Conservation (phyloP, 441 rosid species). For the Pelargonium myrrhifolium region DNA sequence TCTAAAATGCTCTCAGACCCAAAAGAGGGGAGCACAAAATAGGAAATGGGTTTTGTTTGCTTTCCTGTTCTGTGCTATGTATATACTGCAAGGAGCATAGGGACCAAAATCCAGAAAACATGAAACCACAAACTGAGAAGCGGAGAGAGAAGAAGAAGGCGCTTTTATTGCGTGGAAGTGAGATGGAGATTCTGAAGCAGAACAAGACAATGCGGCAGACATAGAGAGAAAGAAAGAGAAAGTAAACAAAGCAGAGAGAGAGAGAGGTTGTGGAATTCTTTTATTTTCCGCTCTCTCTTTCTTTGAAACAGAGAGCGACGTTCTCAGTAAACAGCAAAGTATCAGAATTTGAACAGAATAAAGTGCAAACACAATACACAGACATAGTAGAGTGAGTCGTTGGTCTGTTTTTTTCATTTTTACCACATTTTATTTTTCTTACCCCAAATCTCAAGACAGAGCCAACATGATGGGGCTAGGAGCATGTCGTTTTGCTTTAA, state of each 20-base stretch:
- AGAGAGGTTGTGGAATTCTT: conserved; percentile 11
- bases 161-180: conserved; percentile 56
- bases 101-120: conserved; percentile 29
- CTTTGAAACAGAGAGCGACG: conserved; percentile 55
- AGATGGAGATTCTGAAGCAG: conserved; percentile 63
- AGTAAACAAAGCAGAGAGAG: conserved; percentile 19
- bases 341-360: conserved; percentile 61
- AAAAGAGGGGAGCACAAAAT: conserved; percentile 21
- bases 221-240: conserved; percentile 29
- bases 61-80: conserved; percentile 15
- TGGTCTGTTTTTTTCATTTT: not conserved
- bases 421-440: not conserved
- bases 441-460: conserved; percentile 24
- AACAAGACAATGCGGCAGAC: conserved; percentile 71
- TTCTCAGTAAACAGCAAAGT: conserved; percentile 61
- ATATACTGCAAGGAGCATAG: conserved; percentile 21
- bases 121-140: conserved; percentile 23
- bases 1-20: conserved; percentile 4
- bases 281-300: too few species aligned
- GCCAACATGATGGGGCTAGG: conserved; percentile 20
- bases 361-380: conserved; percentile 27
- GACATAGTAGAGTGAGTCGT: not conserved
- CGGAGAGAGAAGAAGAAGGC: conserved; percentile 22
- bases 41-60: conserved; percentile 23
- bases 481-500: conserved; percentile 29